These are phyloP conservation scores for Kandelia obovata DNA, from an alignment of 345 rosid species.

Conservation along the genomic window DNA sequence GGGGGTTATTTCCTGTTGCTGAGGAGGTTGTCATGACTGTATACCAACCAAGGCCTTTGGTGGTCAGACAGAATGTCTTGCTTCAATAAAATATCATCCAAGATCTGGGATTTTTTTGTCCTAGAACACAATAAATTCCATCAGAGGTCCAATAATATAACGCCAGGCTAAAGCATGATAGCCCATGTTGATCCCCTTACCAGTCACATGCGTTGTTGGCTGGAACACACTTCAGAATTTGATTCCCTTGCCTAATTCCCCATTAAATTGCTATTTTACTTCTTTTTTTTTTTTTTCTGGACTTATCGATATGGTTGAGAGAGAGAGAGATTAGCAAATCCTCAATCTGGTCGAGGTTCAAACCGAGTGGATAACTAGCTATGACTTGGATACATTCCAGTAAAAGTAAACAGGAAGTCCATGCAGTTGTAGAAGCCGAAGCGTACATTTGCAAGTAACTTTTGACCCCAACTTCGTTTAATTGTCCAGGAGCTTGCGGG, in stretches of 20 bases:
- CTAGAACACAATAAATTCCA: conserved; percentile 12
- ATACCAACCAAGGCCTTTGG: not conserved
- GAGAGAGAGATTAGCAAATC: too few relatives aligned
- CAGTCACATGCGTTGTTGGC: conserved; percentile 26
- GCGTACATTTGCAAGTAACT: too few relatives aligned
- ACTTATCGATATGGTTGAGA: not conserved
- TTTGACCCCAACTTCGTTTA: too few relatives aligned
- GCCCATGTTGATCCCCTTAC: conserved; percentile 12
- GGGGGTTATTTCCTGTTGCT: not conserved
- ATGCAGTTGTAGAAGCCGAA: too few relatives aligned
- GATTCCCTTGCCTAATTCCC: conserved; percentile 1
- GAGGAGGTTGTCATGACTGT: conserved; percentile 12
- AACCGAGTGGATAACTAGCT: too few relatives aligned
- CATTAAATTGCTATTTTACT: not conserved
- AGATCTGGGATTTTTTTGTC: conserved; percentile 13
- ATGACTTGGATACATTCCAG: too few relatives aligned
- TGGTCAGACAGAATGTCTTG: conserved; percentile 18
- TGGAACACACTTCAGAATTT: not conserved
- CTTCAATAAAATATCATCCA: not conserved
- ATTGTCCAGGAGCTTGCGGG: too few relatives aligned
- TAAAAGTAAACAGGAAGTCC: too few relatives aligned
- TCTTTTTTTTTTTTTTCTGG: not conserved
- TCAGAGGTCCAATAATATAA: not conserved
- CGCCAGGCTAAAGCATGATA: conserved; percentile 17
- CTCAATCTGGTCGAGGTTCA: too few relatives aligned